Percentiles rank a stretch among this genome's conserved stretches.
Evolutionary conservation across 179 eudicot species (phyloP).

Genomic region (Silene coronaria): DNA sequence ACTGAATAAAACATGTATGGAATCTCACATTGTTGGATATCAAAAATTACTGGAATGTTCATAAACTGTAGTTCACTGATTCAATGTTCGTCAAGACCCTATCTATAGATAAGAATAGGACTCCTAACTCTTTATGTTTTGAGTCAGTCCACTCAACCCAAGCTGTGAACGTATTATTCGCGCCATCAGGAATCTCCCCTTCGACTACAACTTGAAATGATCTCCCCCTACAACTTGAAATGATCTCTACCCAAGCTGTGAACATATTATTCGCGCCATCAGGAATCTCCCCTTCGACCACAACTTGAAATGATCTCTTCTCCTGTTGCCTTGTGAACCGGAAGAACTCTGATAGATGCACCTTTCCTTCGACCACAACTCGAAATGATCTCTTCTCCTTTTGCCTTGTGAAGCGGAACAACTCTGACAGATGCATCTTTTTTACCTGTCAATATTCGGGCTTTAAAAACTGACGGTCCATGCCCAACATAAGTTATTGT

Average conservation of each 20-base stretch:
- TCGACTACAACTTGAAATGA: conserved; percentile 35
- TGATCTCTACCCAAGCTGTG: conserved; percentile 34
- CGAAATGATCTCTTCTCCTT: conserved; percentile 40
- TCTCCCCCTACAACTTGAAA: too few species aligned
- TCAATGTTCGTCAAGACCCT: conserved; percentile 1
- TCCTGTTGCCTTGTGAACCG: too few species aligned
- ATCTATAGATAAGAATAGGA: conserved; percentile 51
- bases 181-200: conserved; percentile 31
- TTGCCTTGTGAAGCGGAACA: conserved; percentile 34
- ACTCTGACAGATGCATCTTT: conserved; percentile 37
- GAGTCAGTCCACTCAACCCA: conserved; percentile 46
- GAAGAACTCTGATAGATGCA: too few species aligned
- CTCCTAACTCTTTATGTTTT: conserved; percentile 48
- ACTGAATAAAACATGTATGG: not conserved
- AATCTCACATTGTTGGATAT: too few species aligned
- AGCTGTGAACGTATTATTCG: conserved; percentile 27
- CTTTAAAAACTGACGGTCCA: conserved; percentile 35
- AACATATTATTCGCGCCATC: conserved; percentile 15
- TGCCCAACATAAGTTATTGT: conserved; percentile 55
- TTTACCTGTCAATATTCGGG: conserved; percentile 29
- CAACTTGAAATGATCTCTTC: too few species aligned
- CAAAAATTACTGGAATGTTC: not conserved
- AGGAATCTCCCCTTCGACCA: conserved; percentile 35
- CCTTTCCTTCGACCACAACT: too few species aligned
- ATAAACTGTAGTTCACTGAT: too few species aligned